Conservation (phyloP, 176 grass and related monocot species). For the Zea luxurians region DNA sequence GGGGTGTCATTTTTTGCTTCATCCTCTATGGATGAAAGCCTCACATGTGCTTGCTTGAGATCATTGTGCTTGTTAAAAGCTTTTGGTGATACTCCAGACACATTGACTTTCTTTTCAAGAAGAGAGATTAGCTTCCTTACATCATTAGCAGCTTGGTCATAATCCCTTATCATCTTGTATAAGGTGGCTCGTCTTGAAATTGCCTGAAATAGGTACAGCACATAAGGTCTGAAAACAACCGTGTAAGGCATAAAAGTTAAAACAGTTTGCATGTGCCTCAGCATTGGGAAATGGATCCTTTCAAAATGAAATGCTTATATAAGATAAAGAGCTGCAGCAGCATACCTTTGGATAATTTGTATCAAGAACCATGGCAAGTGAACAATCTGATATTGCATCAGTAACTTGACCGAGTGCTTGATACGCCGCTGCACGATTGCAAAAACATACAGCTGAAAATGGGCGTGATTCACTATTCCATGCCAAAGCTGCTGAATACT, state of each 20-base stretch:
- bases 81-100: slow-evolving; percentile 48
- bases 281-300: slow-evolving; percentile 1
- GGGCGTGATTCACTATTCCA: slow-evolving; percentile 69
- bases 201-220: slow-evolving; percentile 64
- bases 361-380: slow-evolving; percentile 93
- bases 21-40: slow-evolving; percentile 70
- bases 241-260: slow-evolving; percentile 7
- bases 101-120: slow-evolving; percentile 64
- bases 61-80: slow-evolving; percentile 56
- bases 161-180: slow-evolving; percentile 91
- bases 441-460: slow-evolving; percentile 87
- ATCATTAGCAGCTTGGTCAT: slow-evolving; percentile 82
- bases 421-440: slow-evolving; percentile 91
- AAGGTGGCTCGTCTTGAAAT: slow-evolving; percentile 96
- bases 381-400: slow-evolving; percentile 97
- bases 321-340: slow-evolving; percentile 17
- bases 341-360: slow-evolving; percentile 83
- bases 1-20: slow-evolving; percentile 66
- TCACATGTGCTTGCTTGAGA: slow-evolving; percentile 53
- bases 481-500: slow-evolving; percentile 77
- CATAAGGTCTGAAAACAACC: slow-evolving; percentile 24
- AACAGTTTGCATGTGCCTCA: not conserved
- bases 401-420: slow-evolving; percentile 93
- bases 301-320: slow-evolving; percentile 23
- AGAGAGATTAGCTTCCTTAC: slow-evolving; percentile 61